Percentiles rank a stretch among this genome's conserved stretches.
phyloP scores from a whole-genome alignment of 2,329 filamentous ascomycete genomes.

The Fusarium illudens region DNA sequence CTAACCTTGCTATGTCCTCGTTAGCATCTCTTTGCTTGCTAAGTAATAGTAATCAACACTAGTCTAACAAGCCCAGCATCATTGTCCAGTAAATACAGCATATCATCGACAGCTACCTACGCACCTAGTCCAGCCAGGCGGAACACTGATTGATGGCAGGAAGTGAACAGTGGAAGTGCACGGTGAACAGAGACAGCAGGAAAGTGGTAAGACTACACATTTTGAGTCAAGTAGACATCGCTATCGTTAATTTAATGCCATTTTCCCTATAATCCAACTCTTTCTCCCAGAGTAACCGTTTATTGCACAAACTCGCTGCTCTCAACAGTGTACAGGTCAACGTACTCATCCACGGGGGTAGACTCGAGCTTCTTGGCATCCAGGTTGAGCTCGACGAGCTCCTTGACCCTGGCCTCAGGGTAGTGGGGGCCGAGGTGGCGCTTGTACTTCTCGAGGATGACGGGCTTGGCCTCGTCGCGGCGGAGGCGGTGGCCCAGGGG shows the following conservation, averaged over 20 bases:
- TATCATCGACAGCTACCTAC: too few species aligned
- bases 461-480: conserved; percentile 96
- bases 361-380: conserved; percentile 78
- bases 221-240: neutral
- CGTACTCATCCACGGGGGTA: conserved; percentile 90
- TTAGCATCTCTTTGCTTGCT: too few species aligned
- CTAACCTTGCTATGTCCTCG: too few species aligned
- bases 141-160: too few species aligned
- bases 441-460: conserved; percentile 96
- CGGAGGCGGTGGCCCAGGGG: conserved; percentile 91
- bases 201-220: neutral
- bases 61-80: too few species aligned
- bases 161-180: neutral
- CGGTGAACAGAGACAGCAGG: neutral
- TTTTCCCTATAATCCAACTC: conserved; percentile 4
- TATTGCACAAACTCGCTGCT: conserved; percentile 65
- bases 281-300: conserved; percentile 1
- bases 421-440: conserved; percentile 89
- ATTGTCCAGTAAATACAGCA: too few species aligned
- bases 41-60: too few species aligned
- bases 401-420: conserved; percentile 76
- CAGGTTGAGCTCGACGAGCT: conserved; percentile 82
- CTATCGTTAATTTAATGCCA: neutral
- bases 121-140: too few species aligned
- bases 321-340: conserved; percentile 79